Conservation (phyloP, 129 eudicot genomes). For the Escallonia rubra region DNA sequence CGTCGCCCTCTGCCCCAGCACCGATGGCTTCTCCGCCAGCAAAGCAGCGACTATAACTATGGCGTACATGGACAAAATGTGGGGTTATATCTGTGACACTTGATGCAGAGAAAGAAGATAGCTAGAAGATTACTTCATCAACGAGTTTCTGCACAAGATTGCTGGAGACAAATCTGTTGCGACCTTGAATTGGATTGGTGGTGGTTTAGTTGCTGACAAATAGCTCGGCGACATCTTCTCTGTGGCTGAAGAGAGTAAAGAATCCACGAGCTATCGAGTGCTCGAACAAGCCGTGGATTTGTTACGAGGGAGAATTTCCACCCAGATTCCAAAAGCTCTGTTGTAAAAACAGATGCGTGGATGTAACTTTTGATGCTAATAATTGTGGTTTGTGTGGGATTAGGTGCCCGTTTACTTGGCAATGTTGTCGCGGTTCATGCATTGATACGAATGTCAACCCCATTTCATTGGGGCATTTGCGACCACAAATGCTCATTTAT, state of each 20-base stretch:
- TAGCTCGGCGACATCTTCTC: conserved; percentile 15
- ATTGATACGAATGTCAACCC: conserved; percentile 39
- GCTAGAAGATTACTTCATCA: too few relatives aligned
- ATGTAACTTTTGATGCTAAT: conserved; percentile 50
- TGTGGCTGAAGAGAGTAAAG: conserved; percentile 53
- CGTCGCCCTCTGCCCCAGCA: too few relatives aligned
- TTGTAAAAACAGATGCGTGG: conserved; percentile 68
- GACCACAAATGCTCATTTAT: conserved; percentile 42
- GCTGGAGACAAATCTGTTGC: too few relatives aligned
- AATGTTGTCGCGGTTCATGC: conserved; percentile 74
- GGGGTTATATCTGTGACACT: too few relatives aligned
- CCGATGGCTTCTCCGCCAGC: too few relatives aligned
- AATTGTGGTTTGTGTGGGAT: conserved; percentile 79
- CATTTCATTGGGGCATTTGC: conserved; percentile 62
- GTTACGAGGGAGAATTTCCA: conserved; percentile 35
- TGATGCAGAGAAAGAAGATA: too few relatives aligned
- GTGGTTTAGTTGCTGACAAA: too few relatives aligned
- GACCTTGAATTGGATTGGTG: too few relatives aligned
- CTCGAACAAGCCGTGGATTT: conserved; percentile 51
- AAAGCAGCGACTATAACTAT: too few relatives aligned
- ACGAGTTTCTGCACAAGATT: too few relatives aligned
- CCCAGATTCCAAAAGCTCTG: conserved; percentile 36
- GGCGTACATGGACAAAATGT: too few relatives aligned
- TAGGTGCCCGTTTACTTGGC: conserved; percentile 66
- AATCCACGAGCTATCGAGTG: conserved; percentile 51